Base-by-base conservation (phyloP, 495 filamentous ascomycete species). In the Penicillium paxilli region DNA sequence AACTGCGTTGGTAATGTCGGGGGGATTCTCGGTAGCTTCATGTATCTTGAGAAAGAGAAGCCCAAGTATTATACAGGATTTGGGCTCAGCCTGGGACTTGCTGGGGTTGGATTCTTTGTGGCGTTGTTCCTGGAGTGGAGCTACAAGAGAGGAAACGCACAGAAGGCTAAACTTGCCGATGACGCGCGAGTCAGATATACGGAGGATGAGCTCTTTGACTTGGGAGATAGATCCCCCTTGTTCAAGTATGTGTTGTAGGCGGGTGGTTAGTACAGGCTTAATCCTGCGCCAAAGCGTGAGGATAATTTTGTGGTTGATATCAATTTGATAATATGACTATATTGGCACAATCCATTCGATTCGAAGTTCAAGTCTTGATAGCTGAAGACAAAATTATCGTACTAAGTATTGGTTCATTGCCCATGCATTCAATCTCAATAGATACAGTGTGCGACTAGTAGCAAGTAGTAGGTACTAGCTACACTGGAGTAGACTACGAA, bases 151-250 rank as follows among this genome's bases (percentile, higher is more conserved):
- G 63, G 24, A 12, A 70, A 70, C 48, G 51, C 33, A 48, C 32
- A 42, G 28, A 72, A 68, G 8, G 52, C 41, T 14, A 32, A 73
- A 20, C 45, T n/a, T 17, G 72, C 66, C 53, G 57, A 42, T 17
- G 72, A 71, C 45, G 59, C 69, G 17, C 51, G 62, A 37, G 65
- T 51, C 40, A 64, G 44, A 32, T 76, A 70, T 44, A 65, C 44
- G 0, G 66, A 74, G 23, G 69, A 70, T 9, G 54, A 74, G 51
- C 46, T 77, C 35, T 57, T 74, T 25, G 65, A 69, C 17, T 63
- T 78, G 71, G 77, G 75, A 0, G 73, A 78, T 58, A 66, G 65
- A 55, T 69, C 63, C 7, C 73, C 75, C 3, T 46, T 73, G 5
- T 77, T 75, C 57, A 71, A 60, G 57, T 74, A 76, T 54, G 63